Evolutionary conservation across 2,329 filamentous ascomycete species (phyloP).

Genomic region (Colletotrichum liaoningense): DNA sequence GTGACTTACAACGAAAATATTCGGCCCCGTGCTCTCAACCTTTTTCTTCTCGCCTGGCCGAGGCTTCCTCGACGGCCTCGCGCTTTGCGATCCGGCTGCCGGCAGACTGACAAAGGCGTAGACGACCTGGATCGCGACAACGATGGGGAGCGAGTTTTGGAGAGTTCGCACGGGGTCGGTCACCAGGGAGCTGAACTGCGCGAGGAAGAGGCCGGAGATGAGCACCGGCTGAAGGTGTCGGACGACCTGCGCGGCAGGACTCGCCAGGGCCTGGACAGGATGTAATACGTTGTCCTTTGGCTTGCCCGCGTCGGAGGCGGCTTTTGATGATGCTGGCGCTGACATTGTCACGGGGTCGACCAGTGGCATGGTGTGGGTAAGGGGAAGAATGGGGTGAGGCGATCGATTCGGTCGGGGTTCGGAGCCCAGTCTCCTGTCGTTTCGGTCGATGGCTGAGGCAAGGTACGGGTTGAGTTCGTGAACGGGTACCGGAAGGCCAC

Average conservation of each 20-base stretch:
- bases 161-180: slow-evolving; percentile 76
- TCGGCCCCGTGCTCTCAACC: slow-evolving; percentile 55
- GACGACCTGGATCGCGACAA: slow-evolving; percentile 72
- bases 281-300: slow-evolving; percentile 44
- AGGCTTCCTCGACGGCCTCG: slow-evolving; percentile 58
- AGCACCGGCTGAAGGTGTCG: slow-evolving; percentile 76
- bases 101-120: slow-evolving; percentile 75
- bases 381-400: slow-evolving; percentile 9
- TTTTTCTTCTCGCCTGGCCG: slow-evolving; percentile 68
- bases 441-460: slow-evolving; percentile 12
- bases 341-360: slow-evolving; percentile 53
- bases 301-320: slow-evolving; percentile 44
- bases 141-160: slow-evolving; percentile 67
- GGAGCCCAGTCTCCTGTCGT: slow-evolving; percentile 1
- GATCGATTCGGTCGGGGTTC: slow-evolving; percentile 11
- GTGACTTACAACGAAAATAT: slow-evolving; percentile 58
- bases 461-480: slow-evolving; percentile 3
- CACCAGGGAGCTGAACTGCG: slow-evolving; percentile 76
- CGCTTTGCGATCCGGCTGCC: slow-evolving; percentile 61
- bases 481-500: slow-evolving; percentile 30
- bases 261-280: slow-evolving; percentile 52
- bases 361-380: slow-evolving; percentile 43
- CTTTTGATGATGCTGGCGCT: slow-evolving; percentile 49
- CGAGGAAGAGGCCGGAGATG: slow-evolving; percentile 71
- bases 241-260: slow-evolving; percentile 58